A percentile compares a stretch with the other conserved stretches of the same genome.
phyloP scores from a whole-genome alignment of 1,284 basidiomycete species.

The Ustilago tritici region DNA sequence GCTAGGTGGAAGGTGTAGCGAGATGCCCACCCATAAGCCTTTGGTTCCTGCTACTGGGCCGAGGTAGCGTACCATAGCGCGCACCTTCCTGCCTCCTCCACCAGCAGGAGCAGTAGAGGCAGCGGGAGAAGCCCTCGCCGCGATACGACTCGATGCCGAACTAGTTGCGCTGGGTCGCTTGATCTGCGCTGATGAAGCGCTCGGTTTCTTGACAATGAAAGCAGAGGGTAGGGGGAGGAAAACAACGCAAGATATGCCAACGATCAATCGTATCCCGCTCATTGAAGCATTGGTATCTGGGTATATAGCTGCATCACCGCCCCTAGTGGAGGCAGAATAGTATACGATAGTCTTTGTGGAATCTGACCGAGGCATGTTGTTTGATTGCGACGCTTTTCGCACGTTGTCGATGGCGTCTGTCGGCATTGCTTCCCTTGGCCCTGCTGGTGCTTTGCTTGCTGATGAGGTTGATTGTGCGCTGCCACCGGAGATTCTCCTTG shows the following conservation, averaged over 20 bases:
- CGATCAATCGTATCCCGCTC: constrained; percentile 15
- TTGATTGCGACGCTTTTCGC: constrained; percentile 1
- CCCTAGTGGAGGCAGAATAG: neutral
- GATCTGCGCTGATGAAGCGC: neutral
- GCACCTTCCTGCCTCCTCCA: constrained; percentile 19
- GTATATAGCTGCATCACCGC: neutral
- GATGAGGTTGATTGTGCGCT: neutral
- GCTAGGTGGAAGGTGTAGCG: constrained; percentile 37
- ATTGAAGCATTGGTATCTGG: neutral
- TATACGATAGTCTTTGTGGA: constrained; percentile 21
- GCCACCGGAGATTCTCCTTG: neutral
- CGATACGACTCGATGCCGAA: neutral
- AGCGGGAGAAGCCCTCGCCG: neutral
- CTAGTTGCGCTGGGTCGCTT: neutral
- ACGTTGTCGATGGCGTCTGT: constrained; percentile 18
- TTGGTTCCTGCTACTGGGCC: constrained; percentile 39
- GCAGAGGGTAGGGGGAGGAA: constrained; percentile 8
- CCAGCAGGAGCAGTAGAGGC: neutral
- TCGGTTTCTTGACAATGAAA: neutral
- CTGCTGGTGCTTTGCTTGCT: neutral
- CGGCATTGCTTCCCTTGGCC: constrained; percentile 17
- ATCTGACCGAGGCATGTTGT: constrained; percentile 4
- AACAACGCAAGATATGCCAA: constrained; percentile 54
- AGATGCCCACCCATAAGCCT: constrained; percentile 56
- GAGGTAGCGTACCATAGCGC: constrained; percentile 55